Evolutionary conservation across 1,139 yeast species (phyloP), one percentile per base, ranked within the genome.

Genomic region (Pneumocystis murina): DNA sequence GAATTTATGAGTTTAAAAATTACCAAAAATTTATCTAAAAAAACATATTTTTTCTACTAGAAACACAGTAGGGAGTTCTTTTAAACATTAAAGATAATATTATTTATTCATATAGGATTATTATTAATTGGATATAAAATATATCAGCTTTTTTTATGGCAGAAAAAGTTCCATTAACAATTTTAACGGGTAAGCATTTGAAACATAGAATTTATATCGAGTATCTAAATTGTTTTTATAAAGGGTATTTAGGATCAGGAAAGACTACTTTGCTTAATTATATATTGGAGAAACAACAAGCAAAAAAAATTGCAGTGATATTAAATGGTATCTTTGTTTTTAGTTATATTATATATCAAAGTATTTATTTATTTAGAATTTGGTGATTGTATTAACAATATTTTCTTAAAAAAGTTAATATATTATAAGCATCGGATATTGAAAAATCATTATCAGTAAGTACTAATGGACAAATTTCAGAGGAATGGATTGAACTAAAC

Each of bases 401-500:
- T 38, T 20, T 12, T n/a, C 8, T 30, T 8, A 12, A 59, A 14
- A 17, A 12, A 35, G 10, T 30, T 30, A 16, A 35, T 43, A 16
- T 20, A 12, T 57, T 4, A n/a, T 30, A 36, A 40, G 62, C 97
- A 0, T 82, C 91, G 17, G 94, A 85, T 62, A 90, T 92, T 66
- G 99, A 92, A 72, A 86, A 86, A 73, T 82, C 95, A 0, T 80
- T 92, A 65, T 86, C 95, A 0, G 85, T 92, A 14, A 80, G 84
- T 68, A 87, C 86, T 68, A 76, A 79, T 20, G 82, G 77, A 20
- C 75, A 78, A 30, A 67, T 79, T 66, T 86, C 87, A 62, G 88
- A 90, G 71, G 97, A 92, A 72, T 94, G 98, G 98, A 78, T 92
- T 3, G 98, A 92, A 73, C 77, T 92, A 39, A 97, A 96, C 1